Percentiles rank a stretch among this genome's conserved stretches.
phyloP scores from a whole-genome alignment of 1,284 basidiomycete species.

The Xerocomus minutiporus region DNA sequence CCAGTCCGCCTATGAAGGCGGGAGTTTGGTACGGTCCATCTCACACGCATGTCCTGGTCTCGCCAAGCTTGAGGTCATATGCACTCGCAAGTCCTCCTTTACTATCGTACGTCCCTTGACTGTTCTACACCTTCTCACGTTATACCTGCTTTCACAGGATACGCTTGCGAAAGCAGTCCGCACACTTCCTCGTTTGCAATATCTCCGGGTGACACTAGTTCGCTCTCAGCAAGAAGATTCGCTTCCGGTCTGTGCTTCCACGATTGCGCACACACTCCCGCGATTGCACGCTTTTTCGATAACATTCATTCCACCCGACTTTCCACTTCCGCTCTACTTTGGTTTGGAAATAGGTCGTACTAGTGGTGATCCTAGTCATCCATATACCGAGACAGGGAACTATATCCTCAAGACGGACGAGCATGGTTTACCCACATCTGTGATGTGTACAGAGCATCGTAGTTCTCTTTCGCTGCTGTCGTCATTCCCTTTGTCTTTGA shows the following conservation, averaged over 20 bases:
- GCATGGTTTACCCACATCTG: slow-evolving; percentile 40
- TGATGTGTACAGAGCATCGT: slow-evolving; percentile 47
- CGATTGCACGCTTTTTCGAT: slow-evolving; percentile 59
- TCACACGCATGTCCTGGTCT: slow-evolving; percentile 60
- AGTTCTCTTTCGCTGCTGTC: slow-evolving; percentile 35
- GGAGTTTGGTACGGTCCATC: slow-evolving; percentile 59
- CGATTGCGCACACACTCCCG: slow-evolving; percentile 60
- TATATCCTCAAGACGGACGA: slow-evolving; percentile 48
- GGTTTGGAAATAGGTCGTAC: slow-evolving; percentile 27
- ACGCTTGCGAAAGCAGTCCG: slow-evolving; percentile 52
- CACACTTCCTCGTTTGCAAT: slow-evolving; percentile 55
- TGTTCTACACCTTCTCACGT: not conserved
- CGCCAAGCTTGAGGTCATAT: slow-evolving; percentile 56
- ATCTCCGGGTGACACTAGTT: slow-evolving; percentile 58
- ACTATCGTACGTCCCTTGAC: slow-evolving; percentile 48
- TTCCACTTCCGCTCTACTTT: slow-evolving; percentile 38
- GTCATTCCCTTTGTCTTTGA: slow-evolving; percentile 34
- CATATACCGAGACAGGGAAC: slow-evolving; percentile 38
- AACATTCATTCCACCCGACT: slow-evolving; percentile 49
- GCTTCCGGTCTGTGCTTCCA: slow-evolving; percentile 51
- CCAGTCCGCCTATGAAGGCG: slow-evolving; percentile 69
- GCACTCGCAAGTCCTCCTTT: slow-evolving; percentile 64
- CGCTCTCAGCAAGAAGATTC: slow-evolving; percentile 60
- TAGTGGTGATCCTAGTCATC: slow-evolving; percentile 28
- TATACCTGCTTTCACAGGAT: slow-evolving; percentile 34